Percentiles rank a stretch among this genome's conserved stretches.
These are phyloP conservation scores for Comarum palustre DNA, from an alignment of 306 rosid genomes.

Conservation along the genomic window DNA sequence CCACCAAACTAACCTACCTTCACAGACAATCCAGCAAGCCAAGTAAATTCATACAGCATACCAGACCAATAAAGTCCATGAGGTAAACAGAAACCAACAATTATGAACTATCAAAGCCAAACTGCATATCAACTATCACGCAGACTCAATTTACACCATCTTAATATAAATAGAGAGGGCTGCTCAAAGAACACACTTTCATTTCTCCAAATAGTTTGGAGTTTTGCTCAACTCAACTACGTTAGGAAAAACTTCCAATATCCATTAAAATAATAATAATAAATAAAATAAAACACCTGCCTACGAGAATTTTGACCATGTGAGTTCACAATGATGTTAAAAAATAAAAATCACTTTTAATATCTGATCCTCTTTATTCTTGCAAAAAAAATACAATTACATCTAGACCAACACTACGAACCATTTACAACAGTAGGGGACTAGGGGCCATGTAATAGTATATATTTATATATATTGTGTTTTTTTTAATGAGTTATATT, in stretches of 20 bases:
- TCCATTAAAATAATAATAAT: too few relatives aligned
- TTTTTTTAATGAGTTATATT: background rate
- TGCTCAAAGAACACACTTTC: background rate
- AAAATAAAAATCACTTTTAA: background rate
- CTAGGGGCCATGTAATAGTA: background rate
- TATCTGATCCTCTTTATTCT: background rate
- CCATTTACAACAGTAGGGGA: background rate
- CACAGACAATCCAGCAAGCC: too few relatives aligned
- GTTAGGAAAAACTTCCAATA: background rate
- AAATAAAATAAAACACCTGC: too few relatives aligned
- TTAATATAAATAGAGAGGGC: too few relatives aligned
- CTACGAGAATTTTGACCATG: background rate
- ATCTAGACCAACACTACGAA: background rate
- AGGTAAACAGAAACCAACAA: too few relatives aligned
- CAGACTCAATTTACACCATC: background rate
- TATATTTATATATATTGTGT: background rate
- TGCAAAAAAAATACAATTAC: slow-evolving; percentile 8
- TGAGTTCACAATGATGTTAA: background rate
- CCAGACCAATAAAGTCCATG: too few relatives aligned
- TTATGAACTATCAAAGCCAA: background rate
- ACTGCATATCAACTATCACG: background rate
- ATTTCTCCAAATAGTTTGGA: background rate
- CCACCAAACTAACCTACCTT: too few relatives aligned
- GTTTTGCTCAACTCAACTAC: background rate
- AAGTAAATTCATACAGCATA: too few relatives aligned